Evolutionary conservation across 2,329 filamentous ascomycete genomes (phyloP).

Genomic region (Pseudopithomyces maydicus): DNA sequence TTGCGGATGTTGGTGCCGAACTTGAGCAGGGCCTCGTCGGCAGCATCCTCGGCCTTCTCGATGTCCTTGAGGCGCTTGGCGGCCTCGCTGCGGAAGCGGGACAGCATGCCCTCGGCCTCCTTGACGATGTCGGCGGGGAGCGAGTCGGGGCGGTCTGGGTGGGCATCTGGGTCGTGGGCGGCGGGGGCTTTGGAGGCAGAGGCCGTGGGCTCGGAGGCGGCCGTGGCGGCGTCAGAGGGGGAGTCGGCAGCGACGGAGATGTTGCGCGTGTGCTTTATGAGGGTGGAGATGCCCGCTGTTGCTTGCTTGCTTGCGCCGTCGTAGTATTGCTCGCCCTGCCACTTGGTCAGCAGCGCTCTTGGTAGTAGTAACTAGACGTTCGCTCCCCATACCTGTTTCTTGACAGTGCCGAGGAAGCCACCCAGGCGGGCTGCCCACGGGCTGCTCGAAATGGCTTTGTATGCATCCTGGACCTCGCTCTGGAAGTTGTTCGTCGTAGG

Average conservation of each 20-base stretch:
- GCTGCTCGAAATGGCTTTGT: conserved; percentile 88
- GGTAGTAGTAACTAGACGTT: conserved; percentile 1
- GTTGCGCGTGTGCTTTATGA: conserved; percentile 75
- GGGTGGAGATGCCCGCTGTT: conserved; percentile 74
- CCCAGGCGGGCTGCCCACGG: conserved; percentile 90
- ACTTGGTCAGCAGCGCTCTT: conserved; percentile 9
- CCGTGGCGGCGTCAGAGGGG: conserved; percentile 18
- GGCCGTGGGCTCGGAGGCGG: conserved; percentile 13
- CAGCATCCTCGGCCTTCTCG: conserved; percentile 90
- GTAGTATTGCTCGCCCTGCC: conserved; percentile 81
- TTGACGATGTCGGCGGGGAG: conserved; percentile 57
- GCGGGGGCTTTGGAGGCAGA: conserved; percentile 17
- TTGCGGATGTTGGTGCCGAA: conserved; percentile 89
- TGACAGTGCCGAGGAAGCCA: conserved; percentile 87
- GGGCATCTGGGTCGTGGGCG: conserved; percentile 29
- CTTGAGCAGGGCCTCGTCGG: conserved; percentile 89
- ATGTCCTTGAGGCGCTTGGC: conserved; percentile 85
- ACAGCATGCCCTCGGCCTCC: conserved; percentile 70
- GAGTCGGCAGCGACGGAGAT: conserved; percentile 62
- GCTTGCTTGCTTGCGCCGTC: conserved; percentile 86
- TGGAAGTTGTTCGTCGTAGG: conserved; percentile 65
- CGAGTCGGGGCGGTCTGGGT: conserved; percentile 50
- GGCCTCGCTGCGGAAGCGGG: conserved; percentile 76
- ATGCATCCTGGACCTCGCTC: conserved; percentile 89
- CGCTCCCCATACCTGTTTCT: conserved; percentile 73